phyloP scores from a whole-genome alignment of 257 asterid genomes.

The Nicotiana sylvestris region DNA sequence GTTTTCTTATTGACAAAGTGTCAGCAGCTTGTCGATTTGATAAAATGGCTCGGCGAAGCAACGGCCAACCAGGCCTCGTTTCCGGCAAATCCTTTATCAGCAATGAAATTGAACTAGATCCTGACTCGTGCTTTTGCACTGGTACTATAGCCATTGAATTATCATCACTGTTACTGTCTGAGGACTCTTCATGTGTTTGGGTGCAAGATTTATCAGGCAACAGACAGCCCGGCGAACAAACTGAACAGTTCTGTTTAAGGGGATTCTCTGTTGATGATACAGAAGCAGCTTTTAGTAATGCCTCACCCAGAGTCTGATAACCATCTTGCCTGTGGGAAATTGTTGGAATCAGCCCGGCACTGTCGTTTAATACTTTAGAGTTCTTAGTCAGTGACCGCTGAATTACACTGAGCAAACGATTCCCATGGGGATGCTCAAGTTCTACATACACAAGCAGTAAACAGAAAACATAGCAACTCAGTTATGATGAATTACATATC shows the following conservation, averaged over 20 bases:
- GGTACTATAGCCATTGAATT: constrained; percentile 72
- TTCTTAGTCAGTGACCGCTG: constrained; percentile 69
- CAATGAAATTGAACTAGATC: constrained; percentile 49
- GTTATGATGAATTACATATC: background rate
- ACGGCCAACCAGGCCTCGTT: constrained; percentile 90
- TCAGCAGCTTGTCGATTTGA: constrained; percentile 27
- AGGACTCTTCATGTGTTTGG: constrained; percentile 30
- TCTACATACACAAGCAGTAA: constrained; percentile 41
- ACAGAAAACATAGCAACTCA: background rate
- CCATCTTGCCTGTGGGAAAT: constrained; percentile 34
- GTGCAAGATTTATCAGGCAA: constrained; percentile 16
- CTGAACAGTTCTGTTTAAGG: constrained; percentile 42
- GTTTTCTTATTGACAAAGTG: constrained; percentile 33
- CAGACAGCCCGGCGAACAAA: constrained; percentile 45
- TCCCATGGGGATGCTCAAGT: constrained; percentile 45
- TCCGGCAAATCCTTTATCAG: constrained; percentile 60
- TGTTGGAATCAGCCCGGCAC: constrained; percentile 25
- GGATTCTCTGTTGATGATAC: constrained; percentile 9
- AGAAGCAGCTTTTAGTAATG: constrained; percentile 21
- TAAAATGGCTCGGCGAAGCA: constrained; percentile 58
- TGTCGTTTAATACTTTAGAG: constrained; percentile 41
- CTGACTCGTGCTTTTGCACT: constrained; percentile 45
- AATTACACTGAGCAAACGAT: constrained; percentile 56
- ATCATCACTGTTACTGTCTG: constrained; percentile 27
- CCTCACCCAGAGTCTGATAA: constrained; percentile 32